Evolutionary conservation across 352 stramenopile genomes (phyloP).

Genomic region (Phytophthora pseudosyringae): DNA sequence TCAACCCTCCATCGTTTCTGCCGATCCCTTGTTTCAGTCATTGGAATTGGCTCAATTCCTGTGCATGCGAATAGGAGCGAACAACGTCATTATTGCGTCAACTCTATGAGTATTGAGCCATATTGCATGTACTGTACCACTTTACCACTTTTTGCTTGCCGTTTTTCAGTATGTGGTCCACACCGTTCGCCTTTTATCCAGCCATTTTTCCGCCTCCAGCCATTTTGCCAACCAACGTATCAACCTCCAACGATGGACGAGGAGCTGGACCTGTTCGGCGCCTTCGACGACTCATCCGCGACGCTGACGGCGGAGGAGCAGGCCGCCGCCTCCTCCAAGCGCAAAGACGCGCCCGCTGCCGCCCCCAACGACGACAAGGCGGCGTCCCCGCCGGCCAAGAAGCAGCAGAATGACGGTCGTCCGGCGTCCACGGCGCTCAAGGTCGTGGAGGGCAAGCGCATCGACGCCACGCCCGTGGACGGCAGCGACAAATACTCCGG

Average conservation of each 20-base stretch:
- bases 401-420: constrained; percentile 44
- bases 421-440: constrained; percentile 54
- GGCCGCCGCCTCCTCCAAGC: constrained; percentile 46
- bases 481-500: constrained; percentile 35
- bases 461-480: constrained; percentile 66
- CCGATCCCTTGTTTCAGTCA: too few relatives aligned
- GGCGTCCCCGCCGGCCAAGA: constrained; percentile 55
- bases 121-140: too few relatives aligned
- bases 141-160: too few relatives aligned
- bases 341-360: constrained; percentile 42
- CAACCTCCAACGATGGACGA: constrained; percentile 55
- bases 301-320: constrained; percentile 72
- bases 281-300: constrained; percentile 88
- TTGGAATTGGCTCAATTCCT: too few relatives aligned
- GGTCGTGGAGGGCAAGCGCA: constrained; percentile 76
- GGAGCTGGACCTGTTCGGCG: constrained; percentile 94
- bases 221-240: constrained; percentile 16
- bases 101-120: too few relatives aligned
- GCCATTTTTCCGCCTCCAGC: constrained; percentile 19
- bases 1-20: too few relatives aligned
- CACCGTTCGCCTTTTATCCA: neutral
- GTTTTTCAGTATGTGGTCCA: constrained; percentile 7
- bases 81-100: too few relatives aligned
- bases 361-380: constrained; percentile 40
- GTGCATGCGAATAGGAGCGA: too few relatives aligned